phyloP scores from a whole-genome alignment of 2,329 filamentous ascomycete species.

The Epichloe sp. region DNA sequence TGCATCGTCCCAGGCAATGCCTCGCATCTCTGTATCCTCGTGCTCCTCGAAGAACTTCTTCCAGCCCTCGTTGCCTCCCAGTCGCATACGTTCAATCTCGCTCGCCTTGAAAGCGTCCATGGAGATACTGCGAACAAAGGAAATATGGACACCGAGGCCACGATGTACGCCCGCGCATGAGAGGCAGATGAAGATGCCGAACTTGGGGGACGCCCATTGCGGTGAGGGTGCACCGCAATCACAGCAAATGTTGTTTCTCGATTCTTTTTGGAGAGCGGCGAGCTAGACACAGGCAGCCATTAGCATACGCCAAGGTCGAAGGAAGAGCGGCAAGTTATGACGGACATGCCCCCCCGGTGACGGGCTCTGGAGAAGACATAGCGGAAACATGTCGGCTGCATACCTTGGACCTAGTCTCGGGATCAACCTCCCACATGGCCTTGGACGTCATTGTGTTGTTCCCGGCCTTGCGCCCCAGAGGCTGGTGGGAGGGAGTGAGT shows the following conservation, averaged over 20 bases:
- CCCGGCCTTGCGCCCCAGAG: conserved; percentile 1
- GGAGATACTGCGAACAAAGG: conserved; percentile 91
- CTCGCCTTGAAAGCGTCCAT: conserved; percentile 96
- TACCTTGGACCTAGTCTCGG: conserved; percentile 92
- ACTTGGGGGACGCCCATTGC: conserved; percentile 98
- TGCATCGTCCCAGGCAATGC: conserved; percentile 67
- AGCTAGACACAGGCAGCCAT: conserved; percentile 43
- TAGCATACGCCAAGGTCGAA: neutral
- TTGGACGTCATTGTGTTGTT: conserved; percentile 46
- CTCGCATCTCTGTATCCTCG: conserved; percentile 50
- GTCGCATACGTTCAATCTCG: conserved; percentile 88
- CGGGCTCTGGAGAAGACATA: neutral
- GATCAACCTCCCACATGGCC: conserved; percentile 96
- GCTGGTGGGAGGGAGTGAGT: no score
- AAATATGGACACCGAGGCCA: conserved; percentile 92
- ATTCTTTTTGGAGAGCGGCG: conserved; percentile 78
- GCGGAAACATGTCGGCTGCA: conserved; percentile 9
- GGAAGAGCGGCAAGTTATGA: neutral
- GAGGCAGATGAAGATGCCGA: conserved; percentile 97
- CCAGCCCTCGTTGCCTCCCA: conserved; percentile 83
- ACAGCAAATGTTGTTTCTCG: conserved; percentile 81
- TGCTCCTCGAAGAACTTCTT: conserved; percentile 73
- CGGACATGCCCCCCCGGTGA: conserved; percentile 2
- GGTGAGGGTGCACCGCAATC: conserved; percentile 92
- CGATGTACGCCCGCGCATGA: conserved; percentile 91